These are phyloP conservation scores for Phialophora verrucosa DNA, from an alignment of 2,329 filamentous ascomycete species.

Conservation along the genomic window DNA sequence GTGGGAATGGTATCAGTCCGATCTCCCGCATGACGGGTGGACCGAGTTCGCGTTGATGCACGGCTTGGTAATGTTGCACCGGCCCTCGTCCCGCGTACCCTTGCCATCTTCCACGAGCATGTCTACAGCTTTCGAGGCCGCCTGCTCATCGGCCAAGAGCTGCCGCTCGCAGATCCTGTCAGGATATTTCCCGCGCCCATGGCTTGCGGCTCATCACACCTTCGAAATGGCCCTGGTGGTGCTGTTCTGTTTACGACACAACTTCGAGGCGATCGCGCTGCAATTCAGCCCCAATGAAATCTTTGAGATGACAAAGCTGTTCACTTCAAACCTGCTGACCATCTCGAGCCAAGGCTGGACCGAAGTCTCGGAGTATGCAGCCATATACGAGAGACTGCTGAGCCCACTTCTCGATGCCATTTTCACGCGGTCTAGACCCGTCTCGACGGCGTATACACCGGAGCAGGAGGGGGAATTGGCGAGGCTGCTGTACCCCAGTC, in stretches of 20 bases:
- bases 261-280: conserved; percentile 35
- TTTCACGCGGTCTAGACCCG: conserved; percentile 24
- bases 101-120: conserved; percentile 23
- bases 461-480: conserved; percentile 28
- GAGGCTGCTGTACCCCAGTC: neutral
- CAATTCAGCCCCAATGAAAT: conserved; percentile 33
- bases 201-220: conserved; percentile 32
- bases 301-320: conserved; percentile 40
- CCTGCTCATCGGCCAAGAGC: conserved; percentile 17
- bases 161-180: conserved; percentile 21
- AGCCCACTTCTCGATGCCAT: conserved; percentile 39
- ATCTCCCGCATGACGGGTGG: conserved; percentile 10
- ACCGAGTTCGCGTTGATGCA: conserved; percentile 20
- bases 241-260: conserved; percentile 40
- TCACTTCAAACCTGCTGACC: conserved; percentile 40
- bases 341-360: conserved; percentile 40
- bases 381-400: conserved; percentile 35
- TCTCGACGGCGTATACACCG: conserved; percentile 13
- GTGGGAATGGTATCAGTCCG: conserved; percentile 21
- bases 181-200: conserved; percentile 26
- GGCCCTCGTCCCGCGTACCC: conserved; percentile 29
- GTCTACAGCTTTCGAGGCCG: conserved; percentile 29
- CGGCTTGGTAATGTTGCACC: conserved; percentile 23
- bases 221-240: conserved; percentile 35
- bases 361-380: conserved; percentile 38